These are phyloP conservation scores for Cercospora citrullina DNA, from an alignment of 2,329 filamentous ascomycete genomes.

Conservation along the genomic window DNA sequence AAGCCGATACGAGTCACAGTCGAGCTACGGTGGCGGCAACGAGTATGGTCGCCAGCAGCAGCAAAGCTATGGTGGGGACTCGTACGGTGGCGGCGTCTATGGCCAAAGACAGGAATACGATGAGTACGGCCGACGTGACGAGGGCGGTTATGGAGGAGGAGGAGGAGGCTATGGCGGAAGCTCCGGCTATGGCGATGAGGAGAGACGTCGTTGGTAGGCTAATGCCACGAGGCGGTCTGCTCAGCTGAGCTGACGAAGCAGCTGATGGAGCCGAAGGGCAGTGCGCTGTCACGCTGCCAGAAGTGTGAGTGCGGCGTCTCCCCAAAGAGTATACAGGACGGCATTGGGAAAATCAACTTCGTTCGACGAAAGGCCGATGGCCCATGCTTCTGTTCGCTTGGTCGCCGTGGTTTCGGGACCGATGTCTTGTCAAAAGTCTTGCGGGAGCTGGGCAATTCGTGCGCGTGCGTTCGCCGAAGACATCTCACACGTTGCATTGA, in stretches of 20 bases:
- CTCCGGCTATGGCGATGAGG: slow-evolving; percentile 12
- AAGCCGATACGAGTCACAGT: slow-evolving; percentile 26
- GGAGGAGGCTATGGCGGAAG: slow-evolving; percentile 24
- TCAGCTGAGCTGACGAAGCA: neutral
- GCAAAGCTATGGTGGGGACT: slow-evolving; percentile 17
- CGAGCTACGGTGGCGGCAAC: slow-evolving; percentile 24
- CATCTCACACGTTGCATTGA: neutral
- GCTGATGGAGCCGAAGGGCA: neutral
- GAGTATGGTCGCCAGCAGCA: slow-evolving; percentile 24
- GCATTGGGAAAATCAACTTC: neutral
- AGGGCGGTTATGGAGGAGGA: slow-evolving; percentile 15
- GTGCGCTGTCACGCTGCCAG: neutral
- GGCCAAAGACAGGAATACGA: slow-evolving; percentile 14
- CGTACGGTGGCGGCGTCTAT: slow-evolving; percentile 14
- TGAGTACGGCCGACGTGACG: slow-evolving; percentile 17
- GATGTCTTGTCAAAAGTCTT: neutral
- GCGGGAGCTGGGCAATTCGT: neutral
- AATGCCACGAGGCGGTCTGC: neutral
- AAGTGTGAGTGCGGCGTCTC: neutral
- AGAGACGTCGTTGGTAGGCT: slow-evolving; percentile 19
- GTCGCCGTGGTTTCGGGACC: neutral
- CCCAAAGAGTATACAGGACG: neutral
- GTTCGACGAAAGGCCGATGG: neutral
- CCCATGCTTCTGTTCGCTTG: neutral
- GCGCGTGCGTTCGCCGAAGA: neutral